Evolutionary conservation across 441 rosid genomes (phyloP).

Genomic region (Francoa sonchifolia): DNA sequence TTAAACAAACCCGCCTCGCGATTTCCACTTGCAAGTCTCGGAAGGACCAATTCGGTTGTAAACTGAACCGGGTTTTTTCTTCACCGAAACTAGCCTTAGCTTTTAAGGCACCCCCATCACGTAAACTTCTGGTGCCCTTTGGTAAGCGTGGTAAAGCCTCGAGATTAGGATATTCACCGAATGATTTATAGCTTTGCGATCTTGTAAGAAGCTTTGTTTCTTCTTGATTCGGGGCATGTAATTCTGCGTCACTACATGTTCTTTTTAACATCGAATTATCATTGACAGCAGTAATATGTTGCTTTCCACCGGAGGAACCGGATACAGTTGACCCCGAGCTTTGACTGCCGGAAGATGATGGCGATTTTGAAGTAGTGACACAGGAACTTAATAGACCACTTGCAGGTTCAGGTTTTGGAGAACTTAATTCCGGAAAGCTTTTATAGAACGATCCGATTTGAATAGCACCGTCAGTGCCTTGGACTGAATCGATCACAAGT

Average conservation of each 20-base stretch:
- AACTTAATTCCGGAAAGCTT: constrained; percentile 62
- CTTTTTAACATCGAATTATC: constrained; percentile 34
- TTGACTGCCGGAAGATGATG: constrained; percentile 51
- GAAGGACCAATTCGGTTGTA: constrained; percentile 43
- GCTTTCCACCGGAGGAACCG: constrained; percentile 42
- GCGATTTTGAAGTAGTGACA: constrained; percentile 35
- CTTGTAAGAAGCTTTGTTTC: constrained; percentile 37
- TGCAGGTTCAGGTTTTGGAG: constrained; percentile 32
- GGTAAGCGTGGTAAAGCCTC: constrained; percentile 28
- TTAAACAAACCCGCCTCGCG: too few relatives aligned
- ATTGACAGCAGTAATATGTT: constrained; percentile 13
- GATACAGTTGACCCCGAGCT: constrained; percentile 57
- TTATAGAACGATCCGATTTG: constrained; percentile 63
- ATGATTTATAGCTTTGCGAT: constrained; percentile 53
- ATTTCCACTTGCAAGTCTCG: constrained; percentile 55
- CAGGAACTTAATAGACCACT: constrained; percentile 19
- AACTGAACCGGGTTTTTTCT: constrained; percentile 51
- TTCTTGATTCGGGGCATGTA: constrained; percentile 32
- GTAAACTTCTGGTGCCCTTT: constrained; percentile 1
- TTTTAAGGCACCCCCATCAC: constrained; percentile 17
- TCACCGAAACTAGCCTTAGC: constrained; percentile 54
- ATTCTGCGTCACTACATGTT: constrained; percentile 39
- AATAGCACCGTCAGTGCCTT: constrained; percentile 58
- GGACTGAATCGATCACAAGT: constrained; percentile 65
- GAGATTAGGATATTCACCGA: constrained; percentile 26